phyloP scores from a whole-genome alignment of 768 basidiomycete genomes.

The Boletellus sp. region DNA sequence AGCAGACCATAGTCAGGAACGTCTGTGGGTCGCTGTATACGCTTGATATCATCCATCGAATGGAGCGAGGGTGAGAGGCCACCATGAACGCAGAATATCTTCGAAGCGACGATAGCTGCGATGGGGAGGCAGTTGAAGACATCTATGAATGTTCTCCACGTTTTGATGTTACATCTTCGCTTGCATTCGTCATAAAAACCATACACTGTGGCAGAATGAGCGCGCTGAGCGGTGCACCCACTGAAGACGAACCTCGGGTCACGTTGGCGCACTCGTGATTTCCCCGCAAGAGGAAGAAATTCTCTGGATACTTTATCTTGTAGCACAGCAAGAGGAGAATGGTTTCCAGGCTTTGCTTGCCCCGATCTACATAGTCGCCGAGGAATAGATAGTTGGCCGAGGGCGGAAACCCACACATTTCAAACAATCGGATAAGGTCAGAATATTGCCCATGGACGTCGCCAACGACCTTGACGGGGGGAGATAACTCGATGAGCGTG shows the following conservation, averaged over 20 bases:
- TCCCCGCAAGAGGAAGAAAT: slow-evolving; percentile 95
- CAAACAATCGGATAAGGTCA: slow-evolving; percentile 96
- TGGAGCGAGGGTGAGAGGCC: slow-evolving; percentile 90
- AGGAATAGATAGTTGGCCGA: slow-evolving; percentile 97
- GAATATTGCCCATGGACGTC: slow-evolving; percentile 99
- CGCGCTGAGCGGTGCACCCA: slow-evolving; percentile 7
- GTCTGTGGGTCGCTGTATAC: slow-evolving; percentile 96
- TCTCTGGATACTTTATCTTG: slow-evolving; percentile 99
- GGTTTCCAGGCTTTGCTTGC: slow-evolving; percentile 97
- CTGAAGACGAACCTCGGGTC: slow-evolving; percentile 73
- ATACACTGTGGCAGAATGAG: slow-evolving; percentile 61
- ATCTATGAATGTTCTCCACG: slow-evolving; percentile 99
- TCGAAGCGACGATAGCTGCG: slow-evolving; percentile 96
- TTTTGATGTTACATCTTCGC: slow-evolving; percentile 98
- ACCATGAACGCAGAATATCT: slow-evolving; percentile 99
- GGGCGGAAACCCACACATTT: slow-evolving; percentile 99
- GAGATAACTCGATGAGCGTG: slow-evolving; percentile 93
- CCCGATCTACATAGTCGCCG: slow-evolving; percentile 98
- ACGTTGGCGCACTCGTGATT: slow-evolving; percentile 99
- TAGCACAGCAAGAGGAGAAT: slow-evolving; percentile 95
- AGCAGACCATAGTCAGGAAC: slow-evolving; percentile 97
- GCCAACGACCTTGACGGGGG: slow-evolving; percentile 98
- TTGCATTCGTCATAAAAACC: slow-evolving; percentile 99
- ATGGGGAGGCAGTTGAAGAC: slow-evolving; percentile 99
- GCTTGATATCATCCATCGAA: slow-evolving; percentile 98